Base-by-base conservation (phyloP, 805 yeast species). In the Schwanniomyces sp. region DNA sequence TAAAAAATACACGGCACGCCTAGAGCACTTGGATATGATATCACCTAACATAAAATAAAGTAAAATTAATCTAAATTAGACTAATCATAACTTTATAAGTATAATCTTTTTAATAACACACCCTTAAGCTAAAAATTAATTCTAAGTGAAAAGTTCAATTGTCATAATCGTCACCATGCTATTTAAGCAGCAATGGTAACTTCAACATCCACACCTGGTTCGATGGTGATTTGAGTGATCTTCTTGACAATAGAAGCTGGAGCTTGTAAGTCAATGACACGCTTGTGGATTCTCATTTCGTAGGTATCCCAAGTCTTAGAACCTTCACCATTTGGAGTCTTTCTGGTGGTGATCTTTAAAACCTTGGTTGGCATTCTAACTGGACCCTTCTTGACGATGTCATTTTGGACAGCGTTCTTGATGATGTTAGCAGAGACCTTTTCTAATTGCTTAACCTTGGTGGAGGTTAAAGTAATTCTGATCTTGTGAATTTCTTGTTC, bases 241-340 rank as follows among this genome's bases (percentile, higher is more conserved):
- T 86, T 88, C 88, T 88, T 91, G 78, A 92, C 96, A 62, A 84
- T 76, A 59, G 82, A 79, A 71, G 96, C 89, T 78, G 97, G 96
- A 62, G 98, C 96, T 80, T 88, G 92, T 77, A 94, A 85, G 82
- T 91, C 97, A 72, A 94, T 90, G 78, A 90, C 87, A 82, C 99
- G 91, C 95, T 94, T 94, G 96, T 94, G 99, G 85, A 94, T 91
- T 88, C 97, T 92, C 96, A 94, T 88, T 85, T 94, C 99, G 79
- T 85, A 94, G 69, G 95, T 82, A 76, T 94, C 99, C 97, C 97
- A 94, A 70, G 99, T 94, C 92, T 94, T 94, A 67, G 99, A 94
- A 94, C 99, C 99, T 84, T 94, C 97, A 94, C 99, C 99, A 79
- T 95, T 95, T 72, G 99, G 99, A 74, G 99, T 88, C 91, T 94